phyloP scores from a whole-genome alignment of 768 basidiomycete species.

The Rhizopogon roseolus region DNA sequence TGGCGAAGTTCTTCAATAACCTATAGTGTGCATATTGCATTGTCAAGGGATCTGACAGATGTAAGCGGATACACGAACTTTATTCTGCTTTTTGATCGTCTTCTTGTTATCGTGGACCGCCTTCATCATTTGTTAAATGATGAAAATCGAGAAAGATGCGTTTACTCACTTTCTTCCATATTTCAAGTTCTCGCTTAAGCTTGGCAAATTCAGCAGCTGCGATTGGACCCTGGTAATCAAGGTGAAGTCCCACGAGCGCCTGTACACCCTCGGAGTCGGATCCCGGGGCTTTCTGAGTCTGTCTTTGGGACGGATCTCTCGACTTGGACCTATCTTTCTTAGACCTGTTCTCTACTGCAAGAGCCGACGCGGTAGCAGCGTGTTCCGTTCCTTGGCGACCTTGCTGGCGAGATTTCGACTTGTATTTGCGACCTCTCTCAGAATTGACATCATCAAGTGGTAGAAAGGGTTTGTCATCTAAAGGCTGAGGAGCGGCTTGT shows the following conservation, averaged over 20 bases:
- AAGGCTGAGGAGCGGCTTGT: slow-evolving; percentile 7
- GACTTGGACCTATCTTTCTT: slow-evolving; percentile 34
- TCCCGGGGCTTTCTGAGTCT: slow-evolving; percentile 15
- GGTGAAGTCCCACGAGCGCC: slow-evolving; percentile 9
- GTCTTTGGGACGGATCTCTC: slow-evolving; percentile 21
- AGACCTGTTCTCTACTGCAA: not conserved
- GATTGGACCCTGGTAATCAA: slow-evolving; percentile 28
- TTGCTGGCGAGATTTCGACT: slow-evolving; percentile 21
- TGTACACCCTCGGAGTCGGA: slow-evolving; percentile 24
- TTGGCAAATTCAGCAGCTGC: slow-evolving; percentile 47
- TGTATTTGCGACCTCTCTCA: slow-evolving; percentile 29
- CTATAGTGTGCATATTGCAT: slow-evolving; percentile 24
- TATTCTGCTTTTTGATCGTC: slow-evolving; percentile 47
- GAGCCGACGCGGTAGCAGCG: slow-evolving; percentile 6
- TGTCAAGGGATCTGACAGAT: not conserved
- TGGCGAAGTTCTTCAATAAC: slow-evolving; percentile 48
- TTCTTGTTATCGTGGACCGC: slow-evolving; percentile 44
- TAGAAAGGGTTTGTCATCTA: slow-evolving; percentile 19
- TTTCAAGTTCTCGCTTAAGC: slow-evolving; percentile 54
- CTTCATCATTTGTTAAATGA: slow-evolving; percentile 15
- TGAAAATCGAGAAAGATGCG: not conserved
- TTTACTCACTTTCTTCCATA: slow-evolving; percentile 39
- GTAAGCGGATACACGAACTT: slow-evolving; percentile 33
- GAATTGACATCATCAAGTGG: slow-evolving; percentile 21
- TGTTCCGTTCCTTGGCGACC: slow-evolving; percentile 18